Base-by-base conservation (phyloP, 495 filamentous ascomycete genomes). In the Aspergillus egyptiacus region DNA sequence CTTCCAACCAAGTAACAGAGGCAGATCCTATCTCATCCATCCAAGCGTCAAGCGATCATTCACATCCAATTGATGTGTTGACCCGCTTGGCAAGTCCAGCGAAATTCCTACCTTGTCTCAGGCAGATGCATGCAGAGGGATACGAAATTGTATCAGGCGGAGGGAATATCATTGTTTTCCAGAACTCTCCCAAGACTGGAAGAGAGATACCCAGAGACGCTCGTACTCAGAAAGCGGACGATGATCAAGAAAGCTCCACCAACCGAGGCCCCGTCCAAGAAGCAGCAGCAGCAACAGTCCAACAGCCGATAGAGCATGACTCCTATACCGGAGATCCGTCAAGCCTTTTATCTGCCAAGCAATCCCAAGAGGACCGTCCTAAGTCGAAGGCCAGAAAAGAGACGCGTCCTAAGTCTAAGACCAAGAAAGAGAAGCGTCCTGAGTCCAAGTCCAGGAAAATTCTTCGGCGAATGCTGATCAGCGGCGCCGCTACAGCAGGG, bases 131-230 rank as follows among this genome's bases (percentile, higher is more conserved):
- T 53, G 63, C 71, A 9, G 73, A 84, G 32, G 87, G 87, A 2
- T 91, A 84, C 53, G 84, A 86, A 43, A 85, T 91, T 46, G 78
- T 84, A 8, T 82, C 82, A 3, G 85, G 84, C 6, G 74, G 76
- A 46, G 78, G 75, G 5, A 78, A 91, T 58, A 73, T 91, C 6
- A 73, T 91, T 14, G 78, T 93, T 0, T 89, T 91, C 56, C 78
- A 78, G 48, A 84, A 87, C 56, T 64, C 75, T 10, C 61, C 68
- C 11, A 18, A 31, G 19, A 6, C 27, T 5, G 15, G 5, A 11
- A 48, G 18, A 7, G 2, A 28, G 1, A 19, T n/a, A 31, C 24
- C 24, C 5, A 27, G n/a, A 14, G 14, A 15, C 27, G n/a, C n/a
- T n/a, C 3, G 14, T 20, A 7, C 9, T 23, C 18, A 17, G 14